Percentiles rank a stretch among this genome's conserved stretches.
Conservation (phyloP, 1,284 basidiomycete species). For the Pterulicium gracile region DNA sequence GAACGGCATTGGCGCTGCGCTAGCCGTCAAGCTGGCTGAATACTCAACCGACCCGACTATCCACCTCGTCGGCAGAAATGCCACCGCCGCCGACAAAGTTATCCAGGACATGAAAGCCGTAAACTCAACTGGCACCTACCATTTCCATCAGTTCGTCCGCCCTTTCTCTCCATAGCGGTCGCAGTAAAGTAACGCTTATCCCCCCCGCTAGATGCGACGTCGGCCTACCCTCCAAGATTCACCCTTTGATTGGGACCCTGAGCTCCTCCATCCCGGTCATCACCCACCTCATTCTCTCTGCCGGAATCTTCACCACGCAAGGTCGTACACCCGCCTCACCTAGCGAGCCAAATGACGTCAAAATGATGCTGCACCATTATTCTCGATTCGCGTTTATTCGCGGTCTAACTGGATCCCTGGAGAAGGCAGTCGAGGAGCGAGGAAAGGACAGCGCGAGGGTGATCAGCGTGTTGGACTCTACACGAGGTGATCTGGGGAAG, state of each 20-base stretch:
- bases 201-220: background rate
- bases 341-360: slow-evolving; percentile 1
- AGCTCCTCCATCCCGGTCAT: background rate
- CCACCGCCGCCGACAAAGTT: background rate
- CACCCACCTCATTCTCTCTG: slow-evolving; percentile 2
- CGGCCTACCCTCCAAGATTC: background rate
- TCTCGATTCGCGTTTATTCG: slow-evolving; percentile 2
- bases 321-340: slow-evolving; percentile 1
- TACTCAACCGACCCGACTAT: background rate
- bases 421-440: background rate
- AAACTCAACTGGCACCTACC: background rate
- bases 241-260: background rate
- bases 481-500: background rate
- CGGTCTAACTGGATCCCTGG: background rate
- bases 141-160: background rate
- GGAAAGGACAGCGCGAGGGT: background rate
- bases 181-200: no score
- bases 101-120: background rate
- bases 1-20: background rate
- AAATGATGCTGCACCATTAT: slow-evolving; percentile 4
- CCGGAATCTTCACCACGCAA: background rate
- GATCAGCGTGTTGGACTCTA: background rate
- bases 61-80: background rate
- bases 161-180: no score
- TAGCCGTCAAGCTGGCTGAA: background rate